Evolutionary conservation across 108 stramenopile genomes (phyloP).

Genomic region (Cyclotella sp.): DNA sequence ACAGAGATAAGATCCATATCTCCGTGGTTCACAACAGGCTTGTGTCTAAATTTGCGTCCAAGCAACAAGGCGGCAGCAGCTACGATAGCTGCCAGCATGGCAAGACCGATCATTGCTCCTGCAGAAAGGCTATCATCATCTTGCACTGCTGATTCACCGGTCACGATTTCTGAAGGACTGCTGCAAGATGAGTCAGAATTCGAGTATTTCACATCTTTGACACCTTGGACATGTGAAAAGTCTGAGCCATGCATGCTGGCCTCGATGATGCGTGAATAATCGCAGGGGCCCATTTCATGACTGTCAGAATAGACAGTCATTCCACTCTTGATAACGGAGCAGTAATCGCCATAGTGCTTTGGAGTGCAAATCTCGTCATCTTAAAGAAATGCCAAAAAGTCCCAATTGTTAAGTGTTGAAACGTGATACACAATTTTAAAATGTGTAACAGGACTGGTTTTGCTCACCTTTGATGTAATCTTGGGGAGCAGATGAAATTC

Average conservation of each 20-base stretch:
- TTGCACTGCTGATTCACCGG: neutral
- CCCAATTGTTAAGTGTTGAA: neutral
- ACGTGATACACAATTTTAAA: neutral
- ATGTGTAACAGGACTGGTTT: neutral
- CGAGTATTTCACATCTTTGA: conserved; percentile 25
- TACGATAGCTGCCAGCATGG: conserved; percentile 11
- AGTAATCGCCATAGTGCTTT: conserved; percentile 4
- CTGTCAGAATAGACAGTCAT: conserved; percentile 27
- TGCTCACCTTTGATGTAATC: conserved; percentile 40
- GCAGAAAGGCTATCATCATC: conserved; percentile 25
- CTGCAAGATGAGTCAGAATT: conserved; percentile 15
- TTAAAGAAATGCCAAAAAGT: neutral
- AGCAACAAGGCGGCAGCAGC: conserved; percentile 29
- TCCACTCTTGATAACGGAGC: conserved; percentile 26
- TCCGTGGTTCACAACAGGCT: neutral
- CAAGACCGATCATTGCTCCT: conserved; percentile 24
- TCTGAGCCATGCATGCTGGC: conserved; percentile 33
- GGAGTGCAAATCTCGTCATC: conserved; percentile 31
- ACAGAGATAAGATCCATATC: conserved; percentile 30
- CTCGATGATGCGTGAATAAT: conserved; percentile 17
- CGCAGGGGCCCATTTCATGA: conserved; percentile 19
- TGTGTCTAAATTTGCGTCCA: conserved; percentile 22
- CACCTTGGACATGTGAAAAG: conserved; percentile 35
- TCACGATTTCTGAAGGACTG: neutral
- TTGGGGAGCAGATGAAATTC: conserved; percentile 30